phyloP scores from a whole-genome alignment of 2,329 filamentous ascomycete genomes.

The Fusarium multiceps region DNA sequence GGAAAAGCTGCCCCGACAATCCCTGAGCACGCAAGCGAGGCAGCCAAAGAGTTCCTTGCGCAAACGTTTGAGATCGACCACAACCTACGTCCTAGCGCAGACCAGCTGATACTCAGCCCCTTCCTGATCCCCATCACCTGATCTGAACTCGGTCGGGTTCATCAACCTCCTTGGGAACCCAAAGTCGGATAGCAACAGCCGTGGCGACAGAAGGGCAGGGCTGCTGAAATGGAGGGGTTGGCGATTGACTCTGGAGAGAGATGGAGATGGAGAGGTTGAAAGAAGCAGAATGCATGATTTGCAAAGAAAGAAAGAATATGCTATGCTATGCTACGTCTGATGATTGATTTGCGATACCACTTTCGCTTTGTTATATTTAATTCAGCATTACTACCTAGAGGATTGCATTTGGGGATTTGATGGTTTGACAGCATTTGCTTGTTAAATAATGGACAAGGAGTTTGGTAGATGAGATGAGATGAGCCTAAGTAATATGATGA shows the following conservation, averaged over 20 bases:
- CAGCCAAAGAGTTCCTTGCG: constrained; percentile 84
- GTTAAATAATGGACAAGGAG: constrained; percentile 36
- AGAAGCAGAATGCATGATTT: constrained; percentile 28
- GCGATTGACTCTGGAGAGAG: constrained; percentile 7
- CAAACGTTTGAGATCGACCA: constrained; percentile 97
- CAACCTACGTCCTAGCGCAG: constrained; percentile 89
- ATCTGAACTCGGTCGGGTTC: constrained; percentile 6
- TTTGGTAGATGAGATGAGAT: constrained; percentile 31
- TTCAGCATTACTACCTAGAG: constrained; percentile 19
- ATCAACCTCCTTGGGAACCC: not conserved
- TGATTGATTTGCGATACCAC: constrained; percentile 43
- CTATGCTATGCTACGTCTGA: constrained; percentile 31
- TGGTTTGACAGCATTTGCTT: constrained; percentile 35
- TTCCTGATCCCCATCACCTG: constrained; percentile 80
- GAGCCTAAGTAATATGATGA: constrained; percentile 16
- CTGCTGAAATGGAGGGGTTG: not conserved
- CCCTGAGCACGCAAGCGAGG: constrained; percentile 85
- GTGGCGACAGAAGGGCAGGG: not conserved
- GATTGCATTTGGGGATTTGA: constrained; percentile 30
- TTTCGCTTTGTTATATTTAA: constrained; percentile 40
- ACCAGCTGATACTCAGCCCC: constrained; percentile 85
- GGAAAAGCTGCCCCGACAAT: constrained; percentile 88
- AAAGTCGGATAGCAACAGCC: constrained; percentile 8
- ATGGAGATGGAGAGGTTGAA: not conserved
- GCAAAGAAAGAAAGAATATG: constrained; percentile 22